These are phyloP conservation scores for Larix kaempferi DNA, from an alignment of 75 land plant species.

Conservation along the genomic window DNA sequence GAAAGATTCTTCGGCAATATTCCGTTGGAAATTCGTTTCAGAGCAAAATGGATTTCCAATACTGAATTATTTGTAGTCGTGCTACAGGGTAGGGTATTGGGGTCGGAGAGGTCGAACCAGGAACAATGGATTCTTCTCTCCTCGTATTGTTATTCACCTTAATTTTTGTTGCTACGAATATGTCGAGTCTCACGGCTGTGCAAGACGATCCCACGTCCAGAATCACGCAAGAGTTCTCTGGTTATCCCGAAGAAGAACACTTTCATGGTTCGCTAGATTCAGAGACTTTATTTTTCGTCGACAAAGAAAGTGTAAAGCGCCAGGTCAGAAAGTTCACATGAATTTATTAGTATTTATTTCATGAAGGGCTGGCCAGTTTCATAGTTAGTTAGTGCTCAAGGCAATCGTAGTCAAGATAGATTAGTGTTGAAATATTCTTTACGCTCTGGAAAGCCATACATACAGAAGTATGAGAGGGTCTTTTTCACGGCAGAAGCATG, in stretches of 20 bases:
- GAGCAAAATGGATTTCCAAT: no score
- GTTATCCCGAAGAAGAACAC: constrained; percentile 37
- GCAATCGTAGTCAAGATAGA: no score
- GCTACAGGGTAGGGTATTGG: no score
- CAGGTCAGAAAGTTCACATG: constrained; percentile 22
- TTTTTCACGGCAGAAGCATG: no score
- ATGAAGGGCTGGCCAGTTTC: no score
- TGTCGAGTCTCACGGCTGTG: neutral
- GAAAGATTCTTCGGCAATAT: no score
- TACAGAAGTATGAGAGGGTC: no score
- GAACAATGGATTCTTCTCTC: neutral
- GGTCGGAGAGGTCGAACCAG: neutral
- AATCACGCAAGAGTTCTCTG: constrained; percentile 61
- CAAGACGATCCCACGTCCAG: constrained; percentile 33
- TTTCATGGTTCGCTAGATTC: neutral
- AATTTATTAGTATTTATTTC: neutral
- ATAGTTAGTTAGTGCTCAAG: no score
- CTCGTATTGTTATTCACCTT: neutral
- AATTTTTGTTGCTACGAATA: neutral
- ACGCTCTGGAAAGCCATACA: no score
- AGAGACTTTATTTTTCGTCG: constrained; percentile 21
- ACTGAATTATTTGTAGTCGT: no score
- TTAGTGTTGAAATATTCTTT: no score
- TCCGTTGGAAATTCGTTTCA: no score
- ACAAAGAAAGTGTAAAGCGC: constrained; percentile 23